Percentiles rank a stretch among this genome's conserved stretches.
Conservation (phyloP, 2,329 filamentous ascomycete species). For the Monosporascus sp. region DNA sequence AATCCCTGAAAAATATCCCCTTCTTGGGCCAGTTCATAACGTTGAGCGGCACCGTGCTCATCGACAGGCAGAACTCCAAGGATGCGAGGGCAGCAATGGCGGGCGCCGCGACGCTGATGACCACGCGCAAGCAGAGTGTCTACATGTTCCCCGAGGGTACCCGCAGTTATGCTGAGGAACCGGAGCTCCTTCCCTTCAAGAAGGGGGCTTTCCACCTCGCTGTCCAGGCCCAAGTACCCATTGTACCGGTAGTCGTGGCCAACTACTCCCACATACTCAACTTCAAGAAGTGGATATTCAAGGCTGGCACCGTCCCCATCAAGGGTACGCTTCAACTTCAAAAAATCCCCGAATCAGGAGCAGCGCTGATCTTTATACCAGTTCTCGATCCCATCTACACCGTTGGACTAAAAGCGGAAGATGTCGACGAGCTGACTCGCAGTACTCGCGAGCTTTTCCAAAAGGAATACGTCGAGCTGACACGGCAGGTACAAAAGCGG, state of each 20-base stretch:
- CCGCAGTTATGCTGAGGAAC: constrained; percentile 78
- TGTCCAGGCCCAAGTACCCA: constrained; percentile 86
- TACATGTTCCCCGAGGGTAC: constrained; percentile 93
- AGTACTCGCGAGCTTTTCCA: constrained; percentile 73
- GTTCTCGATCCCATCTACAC: constrained; percentile 80
- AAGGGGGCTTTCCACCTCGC: constrained; percentile 98
- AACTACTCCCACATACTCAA: constrained; percentile 74
- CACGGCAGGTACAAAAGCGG: constrained; percentile 43
- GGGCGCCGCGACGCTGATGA: constrained; percentile 76
- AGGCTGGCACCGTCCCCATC: constrained; percentile 64
- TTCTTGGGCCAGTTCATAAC: constrained; percentile 94
- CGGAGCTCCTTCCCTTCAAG: constrained; percentile 88
- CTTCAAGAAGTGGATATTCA: constrained; percentile 59
- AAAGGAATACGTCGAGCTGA: constrained; percentile 52
- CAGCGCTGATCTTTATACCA: constrained; percentile 25
- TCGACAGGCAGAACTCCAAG: constrained; percentile 80
- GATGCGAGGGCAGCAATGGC: constrained; percentile 82
- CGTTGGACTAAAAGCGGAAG: constrained; percentile 62
- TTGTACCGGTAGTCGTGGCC: constrained; percentile 78
- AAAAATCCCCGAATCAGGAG: not conserved
- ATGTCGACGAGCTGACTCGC: constrained; percentile 69
- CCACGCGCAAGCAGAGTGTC: constrained; percentile 64
- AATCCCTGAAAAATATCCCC: constrained; percentile 70
- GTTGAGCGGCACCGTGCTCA: constrained; percentile 86
- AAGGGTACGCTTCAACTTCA: constrained; percentile 51